A percentile compares a stretch with the other conserved stretches of the same genome.
Conservation (phyloP, 1,139 yeast genomes). For the Arxiozyma slooffiae region DNA sequence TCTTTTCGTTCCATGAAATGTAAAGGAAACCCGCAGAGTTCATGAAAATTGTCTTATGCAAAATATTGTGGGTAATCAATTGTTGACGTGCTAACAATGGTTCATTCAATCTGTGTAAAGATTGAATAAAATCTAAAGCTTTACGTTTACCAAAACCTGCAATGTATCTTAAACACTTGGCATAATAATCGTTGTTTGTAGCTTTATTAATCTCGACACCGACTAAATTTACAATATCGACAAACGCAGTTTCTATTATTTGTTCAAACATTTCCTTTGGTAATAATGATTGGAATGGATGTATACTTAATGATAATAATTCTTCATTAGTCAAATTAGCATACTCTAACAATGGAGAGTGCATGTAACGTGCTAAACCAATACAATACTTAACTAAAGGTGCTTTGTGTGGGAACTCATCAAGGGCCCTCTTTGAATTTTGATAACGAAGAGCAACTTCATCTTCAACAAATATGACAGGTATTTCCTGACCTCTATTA, state of each 20-base stretch:
- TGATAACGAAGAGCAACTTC: slow-evolving; percentile 89
- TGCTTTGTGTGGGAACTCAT: slow-evolving; percentile 83
- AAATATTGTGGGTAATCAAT: slow-evolving; percentile 67
- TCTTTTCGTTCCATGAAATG: slow-evolving; percentile 55
- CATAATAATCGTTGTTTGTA: slow-evolving; percentile 54
- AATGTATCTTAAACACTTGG: slow-evolving; percentile 63
- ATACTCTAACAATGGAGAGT: slow-evolving; percentile 83
- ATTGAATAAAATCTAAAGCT: slow-evolving; percentile 76
- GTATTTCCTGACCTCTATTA: slow-evolving; percentile 34
- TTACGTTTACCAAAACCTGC: slow-evolving; percentile 95
- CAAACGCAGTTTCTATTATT: slow-evolving; percentile 73
- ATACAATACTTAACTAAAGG: slow-evolving; percentile 76
- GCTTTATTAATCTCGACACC: slow-evolving; percentile 94
- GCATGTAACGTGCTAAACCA: slow-evolving; percentile 83
- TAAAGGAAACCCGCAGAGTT: slow-evolving; percentile 87
- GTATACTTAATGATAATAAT: slow-evolving; percentile 59
- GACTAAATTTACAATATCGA: slow-evolving; percentile 80
- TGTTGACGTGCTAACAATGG: slow-evolving; percentile 62
- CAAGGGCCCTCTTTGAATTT: slow-evolving; percentile 62
- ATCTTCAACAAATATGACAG: slow-evolving; percentile 76
- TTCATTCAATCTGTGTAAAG: slow-evolving; percentile 52
- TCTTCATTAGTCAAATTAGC: slow-evolving; percentile 63
- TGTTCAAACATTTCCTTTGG: slow-evolving; percentile 54
- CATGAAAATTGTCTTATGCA: slow-evolving; percentile 72
- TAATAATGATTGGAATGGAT: slow-evolving; percentile 64